Evolutionary conservation across 768 basidiomycete species (phyloP).

Genomic region (Pisolithus marmoratus): DNA sequence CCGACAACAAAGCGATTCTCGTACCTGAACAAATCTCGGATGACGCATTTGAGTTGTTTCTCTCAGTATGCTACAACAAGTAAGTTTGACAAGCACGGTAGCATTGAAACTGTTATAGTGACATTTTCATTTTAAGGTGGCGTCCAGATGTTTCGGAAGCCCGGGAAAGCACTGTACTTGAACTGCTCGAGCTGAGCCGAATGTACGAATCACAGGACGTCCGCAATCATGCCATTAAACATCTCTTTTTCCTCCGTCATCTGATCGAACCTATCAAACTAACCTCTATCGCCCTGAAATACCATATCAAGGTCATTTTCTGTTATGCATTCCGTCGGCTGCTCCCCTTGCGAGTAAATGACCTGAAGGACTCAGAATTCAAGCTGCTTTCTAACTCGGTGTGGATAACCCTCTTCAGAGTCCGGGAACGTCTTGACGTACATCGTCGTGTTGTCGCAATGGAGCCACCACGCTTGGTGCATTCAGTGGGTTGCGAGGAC

Average conservation of each 20-base stretch:
- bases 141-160: neutral
- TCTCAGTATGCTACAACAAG: neutral
- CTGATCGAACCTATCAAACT: neutral
- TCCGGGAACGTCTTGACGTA: no score
- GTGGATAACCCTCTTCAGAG: no score
- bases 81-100: neutral
- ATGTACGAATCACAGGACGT: neutral
- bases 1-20: neutral
- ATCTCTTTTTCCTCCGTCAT: neutral
- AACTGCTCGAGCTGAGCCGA: neutral
- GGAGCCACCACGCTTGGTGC: no score
- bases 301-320: neutral
- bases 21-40: neutral
- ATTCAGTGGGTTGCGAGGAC: no score
- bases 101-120: neutral
- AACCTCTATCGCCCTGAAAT: neutral
- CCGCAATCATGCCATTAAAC: neutral
- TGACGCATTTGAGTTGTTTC: neutral
- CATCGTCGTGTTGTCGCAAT: no score
- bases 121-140: neutral
- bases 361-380: no score
- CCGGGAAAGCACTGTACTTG: neutral
- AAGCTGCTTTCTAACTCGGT: no score
- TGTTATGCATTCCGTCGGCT: neutral
- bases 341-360: neutral